Evolutionary conservation across 2,329 filamentous ascomycete genomes (phyloP).

Genomic region (Hymenoscyphus linearis): DNA sequence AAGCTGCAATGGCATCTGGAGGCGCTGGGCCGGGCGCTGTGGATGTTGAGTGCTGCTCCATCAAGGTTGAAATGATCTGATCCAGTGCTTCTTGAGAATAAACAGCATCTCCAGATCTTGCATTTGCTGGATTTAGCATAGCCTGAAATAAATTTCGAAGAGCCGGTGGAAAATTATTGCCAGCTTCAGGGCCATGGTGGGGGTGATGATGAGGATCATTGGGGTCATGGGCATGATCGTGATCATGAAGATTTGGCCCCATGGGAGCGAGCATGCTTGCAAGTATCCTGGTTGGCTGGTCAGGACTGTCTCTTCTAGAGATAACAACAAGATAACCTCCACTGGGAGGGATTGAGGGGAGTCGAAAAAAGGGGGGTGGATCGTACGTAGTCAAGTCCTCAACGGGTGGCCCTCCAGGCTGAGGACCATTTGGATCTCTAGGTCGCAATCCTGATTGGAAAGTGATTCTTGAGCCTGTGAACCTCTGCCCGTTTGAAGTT

Average conservation of each 20-base stretch:
- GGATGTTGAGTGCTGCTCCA: conserved; percentile 74
- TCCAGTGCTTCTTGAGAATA: conserved; percentile 90
- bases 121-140: conserved; percentile 48
- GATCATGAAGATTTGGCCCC: conserved; percentile 6
- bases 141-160: conserved; percentile 49
- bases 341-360: conserved; percentile 16
- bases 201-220: conserved; percentile 20
- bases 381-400: conserved; percentile 45
- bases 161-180: conserved; percentile 34
- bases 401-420: conserved; percentile 40
- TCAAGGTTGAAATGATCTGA: conserved; percentile 77
- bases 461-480: conserved; percentile 27
- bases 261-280: conserved; percentile 26
- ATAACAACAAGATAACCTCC: conserved; percentile 19
- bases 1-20: conserved; percentile 63
- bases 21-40: conserved; percentile 80
- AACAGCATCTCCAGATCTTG: conserved; percentile 69
- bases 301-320: conserved; percentile 25
- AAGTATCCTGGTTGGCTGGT: conserved; percentile 27
- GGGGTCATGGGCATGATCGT: conserved; percentile 11
- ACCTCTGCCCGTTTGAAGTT: conserved; percentile 13
- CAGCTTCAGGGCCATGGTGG: conserved; percentile 4
- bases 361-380: conserved; percentile 6
- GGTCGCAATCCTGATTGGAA: conserved; percentile 38
- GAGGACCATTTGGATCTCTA: conserved; percentile 45